Conservation (phyloP, 257 asterid genomes). For the Fraxinus pennsylvanica region DNA sequence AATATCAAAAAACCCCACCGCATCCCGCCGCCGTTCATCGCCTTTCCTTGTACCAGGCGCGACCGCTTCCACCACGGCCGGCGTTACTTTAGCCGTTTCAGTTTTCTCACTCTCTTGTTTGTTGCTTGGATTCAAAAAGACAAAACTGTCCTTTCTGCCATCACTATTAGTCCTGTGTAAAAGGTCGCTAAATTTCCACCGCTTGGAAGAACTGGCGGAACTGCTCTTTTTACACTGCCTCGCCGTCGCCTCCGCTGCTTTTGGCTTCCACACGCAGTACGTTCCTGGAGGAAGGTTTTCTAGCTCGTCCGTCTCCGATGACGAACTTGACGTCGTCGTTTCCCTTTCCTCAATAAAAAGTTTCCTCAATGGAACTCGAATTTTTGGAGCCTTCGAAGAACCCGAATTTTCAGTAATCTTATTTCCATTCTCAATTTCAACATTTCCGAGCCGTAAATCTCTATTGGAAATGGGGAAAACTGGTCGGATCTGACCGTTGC, state of each 20-base stretch:
- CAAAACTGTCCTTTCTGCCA: conserved; percentile 26
- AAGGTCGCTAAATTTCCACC: conserved; percentile 30
- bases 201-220: conserved; percentile 29
- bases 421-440: not conserved
- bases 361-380: conserved; percentile 8
- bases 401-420: not conserved
- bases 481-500: conserved; percentile 16
- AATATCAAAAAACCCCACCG: conserved; percentile 25
- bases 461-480: conserved; percentile 6
- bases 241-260: not conserved
- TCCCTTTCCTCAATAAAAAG: conserved; percentile 20
- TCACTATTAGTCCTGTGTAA: conserved; percentile 29
- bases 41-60: not conserved
- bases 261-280: conserved; percentile 39
- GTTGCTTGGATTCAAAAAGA: conserved; percentile 24
- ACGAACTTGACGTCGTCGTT: conserved; percentile 17
- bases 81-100: not conserved
- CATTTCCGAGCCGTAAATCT: not conserved
- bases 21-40: conserved; percentile 21
- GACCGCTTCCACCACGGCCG: not conserved
- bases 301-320: conserved; percentile 25
- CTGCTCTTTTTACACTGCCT: conserved; percentile 29
- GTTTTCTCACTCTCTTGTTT: not conserved
- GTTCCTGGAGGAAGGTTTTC: conserved; percentile 28
- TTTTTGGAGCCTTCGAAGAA: not conserved